A percentile compares a stretch with the other conserved stretches of the same genome.
These are phyloP conservation scores for Fusarium compactum DNA, from an alignment of 2,329 filamentous ascomycete genomes.

Conservation along the genomic window DNA sequence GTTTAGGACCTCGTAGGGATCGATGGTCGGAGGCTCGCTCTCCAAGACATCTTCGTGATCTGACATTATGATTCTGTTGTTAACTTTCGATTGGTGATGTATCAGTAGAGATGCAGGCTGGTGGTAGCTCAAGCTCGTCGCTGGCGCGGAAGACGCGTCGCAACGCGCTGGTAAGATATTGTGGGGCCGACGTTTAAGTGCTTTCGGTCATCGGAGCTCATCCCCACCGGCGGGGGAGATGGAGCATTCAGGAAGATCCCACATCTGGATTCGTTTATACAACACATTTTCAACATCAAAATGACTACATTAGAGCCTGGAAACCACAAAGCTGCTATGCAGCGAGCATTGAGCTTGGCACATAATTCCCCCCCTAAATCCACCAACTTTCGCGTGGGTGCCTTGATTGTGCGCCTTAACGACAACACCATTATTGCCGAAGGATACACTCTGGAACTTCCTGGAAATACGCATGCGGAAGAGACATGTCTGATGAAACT, in stretches of 20 bases:
- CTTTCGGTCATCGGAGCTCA: constrained; percentile 41
- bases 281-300: neutral
- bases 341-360: constrained; percentile 79
- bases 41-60: constrained; percentile 65
- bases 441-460: constrained; percentile 90
- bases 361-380: constrained; percentile 84
- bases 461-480: constrained; percentile 96
- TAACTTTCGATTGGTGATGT: constrained; percentile 24
- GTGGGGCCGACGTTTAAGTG: constrained; percentile 44
- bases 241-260: neutral
- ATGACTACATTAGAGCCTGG: constrained; percentile 48
- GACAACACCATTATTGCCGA: constrained; percentile 75
- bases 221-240: constrained; percentile 21
- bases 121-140: neutral
- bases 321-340: constrained; percentile 69
- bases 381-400: constrained; percentile 94
- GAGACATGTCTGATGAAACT: constrained; percentile 90
- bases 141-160: constrained; percentile 35
- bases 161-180: constrained; percentile 34
- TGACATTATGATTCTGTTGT: constrained; percentile 55
- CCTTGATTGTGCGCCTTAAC: constrained; percentile 76
- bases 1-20: constrained; percentile 84
- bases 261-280: neutral
- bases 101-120: neutral
- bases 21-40: constrained; percentile 71